A percentile compares a stretch with the other conserved stretches of the same genome.
phyloP scores from a whole-genome alignment of 441 rosid genomes.

The Bruguiera hainesii region DNA sequence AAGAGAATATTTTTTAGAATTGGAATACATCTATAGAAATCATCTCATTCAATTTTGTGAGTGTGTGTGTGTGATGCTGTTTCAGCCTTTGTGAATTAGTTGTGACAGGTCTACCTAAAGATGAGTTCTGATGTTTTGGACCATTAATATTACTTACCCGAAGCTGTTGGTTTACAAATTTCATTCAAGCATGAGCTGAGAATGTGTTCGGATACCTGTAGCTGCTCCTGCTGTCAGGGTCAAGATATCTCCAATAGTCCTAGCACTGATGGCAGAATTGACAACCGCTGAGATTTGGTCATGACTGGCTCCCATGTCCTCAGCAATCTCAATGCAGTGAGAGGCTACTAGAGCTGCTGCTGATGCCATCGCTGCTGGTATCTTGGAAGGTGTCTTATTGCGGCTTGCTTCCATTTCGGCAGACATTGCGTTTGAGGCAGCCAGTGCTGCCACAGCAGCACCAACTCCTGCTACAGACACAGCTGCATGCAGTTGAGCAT shows the following conservation, averaged over 20 bases:
- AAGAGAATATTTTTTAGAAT: conserved; percentile 8
- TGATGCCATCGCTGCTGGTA: conserved; percentile 66
- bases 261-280: conserved; percentile 76
- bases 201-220: conserved; percentile 54
- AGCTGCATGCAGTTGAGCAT: conserved; percentile 86
- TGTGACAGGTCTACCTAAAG: background rate
- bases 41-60: too few relatives aligned
- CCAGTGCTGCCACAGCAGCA: conserved; percentile 75
- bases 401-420: conserved; percentile 30
- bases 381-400: conserved; percentile 32
- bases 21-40: background rate
- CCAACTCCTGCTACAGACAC: conserved; percentile 93
- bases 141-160: background rate
- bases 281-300: conserved; percentile 66
- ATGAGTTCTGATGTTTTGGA: background rate
- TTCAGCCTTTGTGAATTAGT: too few relatives aligned
- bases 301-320: conserved; percentile 86
- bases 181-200: background rate
- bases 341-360: conserved; percentile 90
- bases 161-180: background rate
- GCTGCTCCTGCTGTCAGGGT: conserved; percentile 96
- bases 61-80: too few relatives aligned
- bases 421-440: conserved; percentile 56
- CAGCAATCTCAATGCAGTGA: conserved; percentile 89
- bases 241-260: conserved; percentile 84